Conservation (phyloP, 1,284 basidiomycete species). For the Trichosporon coremiiforme region DNA sequence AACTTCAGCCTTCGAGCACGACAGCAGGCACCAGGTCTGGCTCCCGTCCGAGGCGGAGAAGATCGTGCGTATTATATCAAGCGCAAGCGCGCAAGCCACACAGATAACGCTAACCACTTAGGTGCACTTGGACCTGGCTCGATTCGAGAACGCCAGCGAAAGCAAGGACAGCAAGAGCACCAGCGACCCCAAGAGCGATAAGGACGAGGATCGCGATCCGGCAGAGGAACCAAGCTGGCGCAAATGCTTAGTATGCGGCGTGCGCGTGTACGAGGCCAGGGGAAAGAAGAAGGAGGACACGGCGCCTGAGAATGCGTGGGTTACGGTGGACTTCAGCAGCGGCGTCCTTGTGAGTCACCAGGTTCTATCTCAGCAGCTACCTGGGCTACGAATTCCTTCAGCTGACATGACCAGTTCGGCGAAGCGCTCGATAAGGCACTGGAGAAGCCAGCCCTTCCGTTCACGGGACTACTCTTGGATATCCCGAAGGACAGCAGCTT, state of each 20-base stretch:
- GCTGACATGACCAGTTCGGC: conserved; percentile 36
- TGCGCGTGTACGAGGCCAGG: conserved; percentile 34
- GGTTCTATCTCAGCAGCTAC: neutral
- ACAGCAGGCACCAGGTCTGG: conserved; percentile 27
- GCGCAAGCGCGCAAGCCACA: neutral
- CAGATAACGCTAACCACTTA: conserved; percentile 12
- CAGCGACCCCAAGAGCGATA: neutral
- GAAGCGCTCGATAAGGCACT: conserved; percentile 29
- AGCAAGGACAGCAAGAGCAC: conserved; percentile 5
- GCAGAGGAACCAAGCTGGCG: conserved; percentile 34
- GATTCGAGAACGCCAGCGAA: conserved; percentile 20
- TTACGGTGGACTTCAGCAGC: conserved; percentile 35
- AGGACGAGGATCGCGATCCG: conserved; percentile 2
- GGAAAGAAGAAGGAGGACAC: conserved; percentile 29
- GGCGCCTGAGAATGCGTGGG: conserved; percentile 38
- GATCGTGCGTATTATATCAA: conserved; percentile 29
- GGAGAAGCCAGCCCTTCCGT: conserved; percentile 29
- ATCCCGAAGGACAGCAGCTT: conserved; percentile 29
- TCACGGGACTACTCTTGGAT: conserved; percentile 36
- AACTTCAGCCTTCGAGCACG: conserved; percentile 18
- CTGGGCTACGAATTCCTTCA: neutral
- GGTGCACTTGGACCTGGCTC: conserved; percentile 26
- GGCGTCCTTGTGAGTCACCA: conserved; percentile 42
- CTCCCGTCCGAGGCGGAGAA: conserved; percentile 30
- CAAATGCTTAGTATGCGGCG: conserved; percentile 47